A percentile compares a stretch with the other conserved stretches of the same genome.
Evolutionary conservation across 108 stramenopile species (phyloP).

Genomic region (Conticribra weissflogii): DNA sequence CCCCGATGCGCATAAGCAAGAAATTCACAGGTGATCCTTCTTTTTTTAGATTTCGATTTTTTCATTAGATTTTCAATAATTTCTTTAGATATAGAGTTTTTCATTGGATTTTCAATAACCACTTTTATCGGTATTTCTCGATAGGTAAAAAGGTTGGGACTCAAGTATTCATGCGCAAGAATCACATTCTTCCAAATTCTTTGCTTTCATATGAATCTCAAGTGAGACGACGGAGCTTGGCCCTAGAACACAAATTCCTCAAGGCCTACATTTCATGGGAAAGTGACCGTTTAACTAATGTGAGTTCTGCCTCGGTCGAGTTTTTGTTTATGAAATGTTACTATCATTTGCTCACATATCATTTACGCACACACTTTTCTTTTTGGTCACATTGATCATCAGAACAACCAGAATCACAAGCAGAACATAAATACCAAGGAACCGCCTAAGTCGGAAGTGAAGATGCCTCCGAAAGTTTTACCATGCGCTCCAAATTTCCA

Average conservation of each 20-base stretch:
- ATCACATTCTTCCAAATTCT: background rate
- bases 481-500: too few relatives aligned
- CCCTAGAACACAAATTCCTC: conserved; percentile 33
- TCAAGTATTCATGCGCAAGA: conserved; percentile 7
- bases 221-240: conserved; percentile 13
- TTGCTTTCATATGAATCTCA: background rate
- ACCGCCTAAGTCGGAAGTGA: too few relatives aligned
- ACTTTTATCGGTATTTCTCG: background rate
- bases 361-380: too few relatives aligned
- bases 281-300: conserved; percentile 1
- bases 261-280: conserved; percentile 12
- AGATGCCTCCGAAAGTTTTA: too few relatives aligned
- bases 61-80: background rate
- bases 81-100: background rate
- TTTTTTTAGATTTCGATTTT: background rate
- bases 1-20: conserved; percentile 44
- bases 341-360: background rate
- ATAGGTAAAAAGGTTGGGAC: conserved; percentile 37
- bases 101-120: too few relatives aligned
- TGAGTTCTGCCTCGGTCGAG: too few relatives aligned
- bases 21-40: conserved; percentile 32
- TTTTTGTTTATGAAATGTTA: background rate
- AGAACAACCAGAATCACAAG: too few relatives aligned
- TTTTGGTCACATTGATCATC: too few relatives aligned
- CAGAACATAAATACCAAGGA: too few relatives aligned